A percentile compares a stretch with the other conserved stretches of the same genome.
Conservation (phyloP, 345 rosid species). For the Populus pruinosa region DNA sequence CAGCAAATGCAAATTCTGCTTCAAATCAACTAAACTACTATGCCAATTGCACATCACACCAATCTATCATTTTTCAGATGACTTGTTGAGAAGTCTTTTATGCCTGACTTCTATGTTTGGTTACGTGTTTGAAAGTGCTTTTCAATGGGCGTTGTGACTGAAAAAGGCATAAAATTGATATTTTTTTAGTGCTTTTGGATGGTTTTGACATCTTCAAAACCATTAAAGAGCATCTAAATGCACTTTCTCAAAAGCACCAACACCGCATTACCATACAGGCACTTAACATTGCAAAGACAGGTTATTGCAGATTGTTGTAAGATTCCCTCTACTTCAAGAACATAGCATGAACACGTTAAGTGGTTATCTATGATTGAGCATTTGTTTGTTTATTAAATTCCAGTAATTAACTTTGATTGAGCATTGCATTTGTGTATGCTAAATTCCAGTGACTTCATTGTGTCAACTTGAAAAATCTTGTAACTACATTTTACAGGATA, state of each 20-base stretch:
- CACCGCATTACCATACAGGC: not conserved
- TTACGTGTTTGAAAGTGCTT: not conserved
- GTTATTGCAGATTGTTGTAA: not conserved
- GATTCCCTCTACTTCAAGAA: not conserved
- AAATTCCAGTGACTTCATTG: too few species aligned
- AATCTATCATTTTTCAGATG: not conserved
- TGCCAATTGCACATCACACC: not conserved
- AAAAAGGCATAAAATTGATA: not conserved
- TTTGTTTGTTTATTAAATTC: not conserved
- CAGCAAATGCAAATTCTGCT: not conserved
- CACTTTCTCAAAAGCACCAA: not conserved
- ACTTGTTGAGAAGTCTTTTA: not conserved
- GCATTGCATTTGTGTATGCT: too few species aligned
- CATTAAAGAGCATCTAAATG: not conserved
- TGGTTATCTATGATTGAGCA: not conserved
- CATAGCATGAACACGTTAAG: not conserved
- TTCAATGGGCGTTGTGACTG: not conserved
- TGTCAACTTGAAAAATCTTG: not conserved
- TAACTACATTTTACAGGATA: not conserved
- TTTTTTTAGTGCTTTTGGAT: not conserved
- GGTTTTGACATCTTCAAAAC: not conserved
- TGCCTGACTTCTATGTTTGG: not conserved
- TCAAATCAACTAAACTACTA: slow-evolving; percentile 6
- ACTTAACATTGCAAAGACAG: not conserved
- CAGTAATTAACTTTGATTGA: too few species aligned